Base-by-base conservation (phyloP, 345 rosid genomes). In the Firmiana major region DNA sequence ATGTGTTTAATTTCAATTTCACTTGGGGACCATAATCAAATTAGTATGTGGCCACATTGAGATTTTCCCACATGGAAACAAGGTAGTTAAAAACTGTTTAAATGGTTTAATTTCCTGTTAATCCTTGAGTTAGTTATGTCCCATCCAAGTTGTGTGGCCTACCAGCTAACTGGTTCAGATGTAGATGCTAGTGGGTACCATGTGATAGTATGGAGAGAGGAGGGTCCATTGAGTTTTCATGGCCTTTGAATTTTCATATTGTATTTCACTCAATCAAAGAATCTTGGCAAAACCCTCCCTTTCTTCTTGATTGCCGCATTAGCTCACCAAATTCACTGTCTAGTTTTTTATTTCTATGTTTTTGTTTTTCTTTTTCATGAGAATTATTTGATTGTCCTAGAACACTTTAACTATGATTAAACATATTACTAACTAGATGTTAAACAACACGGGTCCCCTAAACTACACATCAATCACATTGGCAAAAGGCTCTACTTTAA, bases 161-260 rank as follows among this genome's bases (percentile, higher is more conserved):
- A 31, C 81, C 84, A 81, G 83, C 73, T 85, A 64, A 86, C 80
- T 85, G 79, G 78, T 66, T 73, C 19, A 51, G 87, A 83, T 77
- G 85, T 79, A 66, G 84, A 83, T 83, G 83, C 82, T 80, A 85
- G 86, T 86, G 91, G 88, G 86, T 81, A 77, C 38, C 91, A 88
- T 85, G 91, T 85, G 91, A 79, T 40, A n/a, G 83, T 36, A 71
- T 79, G 80, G 79, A 78, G 80, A 64, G 16, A 76, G 74, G 74
- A 82, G 63, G 91, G 88, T 67, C 90, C 90, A 82, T 82, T 22
- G 48, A 71, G 51, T 71, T 71, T 53, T 53, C 34, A 31, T 1
- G 34, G 34, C 3, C 3, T 31, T 82, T 22, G 48, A 71, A 71
- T 71, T 71, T 53, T 53, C 11, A 54, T 12, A 3, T 13, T 13